Evolutionary conservation across 1,139 yeast genomes (phyloP).

Genomic region (Pichia sp.): DNA sequence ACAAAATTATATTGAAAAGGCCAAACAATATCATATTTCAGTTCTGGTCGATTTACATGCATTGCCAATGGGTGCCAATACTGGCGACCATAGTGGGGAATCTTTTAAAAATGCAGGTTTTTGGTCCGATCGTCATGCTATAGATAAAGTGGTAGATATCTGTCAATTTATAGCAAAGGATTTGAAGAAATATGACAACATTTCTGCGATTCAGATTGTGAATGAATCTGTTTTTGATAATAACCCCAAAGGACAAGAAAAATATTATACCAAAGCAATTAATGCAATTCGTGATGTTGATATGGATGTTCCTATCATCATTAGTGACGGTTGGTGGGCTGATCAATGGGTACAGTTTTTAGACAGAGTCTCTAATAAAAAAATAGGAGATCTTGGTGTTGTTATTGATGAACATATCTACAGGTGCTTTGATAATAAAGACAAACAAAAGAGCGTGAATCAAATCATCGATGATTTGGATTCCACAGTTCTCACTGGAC

Average conservation of each 20-base stretch:
- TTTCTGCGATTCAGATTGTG: slow-evolving; percentile 75
- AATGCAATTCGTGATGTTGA: slow-evolving; percentile 52
- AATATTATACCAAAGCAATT: slow-evolving; percentile 64
- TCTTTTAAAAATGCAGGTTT: slow-evolving; percentile 48
- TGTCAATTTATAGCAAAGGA: slow-evolving; percentile 59
- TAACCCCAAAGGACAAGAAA: slow-evolving; percentile 41
- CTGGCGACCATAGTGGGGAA: slow-evolving; percentile 78
- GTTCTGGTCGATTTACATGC: slow-evolving; percentile 83
- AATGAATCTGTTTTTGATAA: slow-evolving; percentile 71
- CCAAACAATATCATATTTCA: slow-evolving; percentile 51
- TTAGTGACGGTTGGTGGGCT: slow-evolving; percentile 95
- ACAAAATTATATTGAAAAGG: slow-evolving; percentile 42
- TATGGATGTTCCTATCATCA: slow-evolving; percentile 54
- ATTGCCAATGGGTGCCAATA: slow-evolving; percentile 88
- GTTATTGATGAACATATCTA: slow-evolving; percentile 82
- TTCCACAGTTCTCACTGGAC: slow-evolving; percentile 41
- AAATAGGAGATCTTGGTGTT: slow-evolving; percentile 41
- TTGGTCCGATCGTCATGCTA: slow-evolving; percentile 44
- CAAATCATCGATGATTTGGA: slow-evolving; percentile 54
- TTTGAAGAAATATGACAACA: slow-evolving; percentile 47
- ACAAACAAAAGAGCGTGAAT: slow-evolving; percentile 56
- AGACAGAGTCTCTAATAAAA: slow-evolving; percentile 32
- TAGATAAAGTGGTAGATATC: slow-evolving; percentile 40
- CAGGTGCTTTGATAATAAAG: slow-evolving; percentile 75
- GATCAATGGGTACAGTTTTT: slow-evolving; percentile 72